Evolutionary conservation across 148 eudicot genomes (phyloP).

Genomic region (Simmondsia chinensis): DNA sequence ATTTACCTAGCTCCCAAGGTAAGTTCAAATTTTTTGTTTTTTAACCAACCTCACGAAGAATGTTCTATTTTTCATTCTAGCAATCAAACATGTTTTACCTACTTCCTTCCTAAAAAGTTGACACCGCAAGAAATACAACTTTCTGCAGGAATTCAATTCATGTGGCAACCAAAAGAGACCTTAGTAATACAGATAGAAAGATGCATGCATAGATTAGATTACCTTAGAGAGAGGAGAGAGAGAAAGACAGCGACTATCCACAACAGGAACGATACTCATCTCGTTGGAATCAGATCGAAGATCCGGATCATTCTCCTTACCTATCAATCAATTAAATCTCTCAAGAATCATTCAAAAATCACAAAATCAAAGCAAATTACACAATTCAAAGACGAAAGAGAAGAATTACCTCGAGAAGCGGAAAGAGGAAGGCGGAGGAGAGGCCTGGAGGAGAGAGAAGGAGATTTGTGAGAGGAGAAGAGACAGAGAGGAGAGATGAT

Average conservation of each 20-base stretch:
- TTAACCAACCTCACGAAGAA: no score
- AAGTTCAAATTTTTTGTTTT: no score
- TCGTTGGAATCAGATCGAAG: slow-evolving; percentile 38
- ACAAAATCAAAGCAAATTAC: not conserved
- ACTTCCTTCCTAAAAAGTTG: no score
- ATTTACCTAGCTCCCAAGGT: no score
- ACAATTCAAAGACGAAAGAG: not conserved
- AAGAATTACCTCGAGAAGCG: slow-evolving; percentile 39
- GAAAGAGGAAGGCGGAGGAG: slow-evolving; percentile 31
- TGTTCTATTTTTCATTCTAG: no score
- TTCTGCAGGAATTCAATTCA: no score
- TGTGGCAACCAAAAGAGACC: no score
- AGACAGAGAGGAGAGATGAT: slow-evolving; percentile 29
- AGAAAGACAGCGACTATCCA: slow-evolving; percentile 25
- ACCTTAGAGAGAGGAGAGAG: slow-evolving; percentile 58
- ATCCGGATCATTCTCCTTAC: slow-evolving; percentile 42
- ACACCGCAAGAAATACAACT: no score
- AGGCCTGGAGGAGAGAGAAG: slow-evolving; percentile 4
- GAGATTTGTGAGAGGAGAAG: slow-evolving; percentile 29
- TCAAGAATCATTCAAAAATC: not conserved
- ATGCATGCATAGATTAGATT: not conserved
- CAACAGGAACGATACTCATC: slow-evolving; percentile 35
- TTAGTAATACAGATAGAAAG: no score
- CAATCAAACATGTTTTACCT: no score
- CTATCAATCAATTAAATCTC: no score